Evolutionary conservation across 129 eudicot species (phyloP).

Genomic region (Calendula officinalis): DNA sequence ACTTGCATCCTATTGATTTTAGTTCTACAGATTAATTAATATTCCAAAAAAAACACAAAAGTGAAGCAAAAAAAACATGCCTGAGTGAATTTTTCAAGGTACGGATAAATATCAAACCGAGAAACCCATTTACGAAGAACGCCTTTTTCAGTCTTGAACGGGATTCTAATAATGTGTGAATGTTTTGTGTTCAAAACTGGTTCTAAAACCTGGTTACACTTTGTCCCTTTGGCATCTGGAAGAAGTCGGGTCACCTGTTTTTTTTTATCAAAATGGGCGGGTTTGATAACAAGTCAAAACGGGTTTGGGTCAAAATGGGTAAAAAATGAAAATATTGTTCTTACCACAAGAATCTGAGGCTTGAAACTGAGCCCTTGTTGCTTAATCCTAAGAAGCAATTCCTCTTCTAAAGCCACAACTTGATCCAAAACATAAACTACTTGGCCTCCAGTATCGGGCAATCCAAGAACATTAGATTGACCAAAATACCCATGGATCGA

Average conservation of each 20-base stretch:
- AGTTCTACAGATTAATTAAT: not conserved
- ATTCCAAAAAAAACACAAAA: not conserved
- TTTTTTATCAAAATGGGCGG: too few species aligned
- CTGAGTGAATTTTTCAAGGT: slow-evolving; percentile 75
- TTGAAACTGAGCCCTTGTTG: slow-evolving; percentile 89
- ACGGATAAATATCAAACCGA: slow-evolving; percentile 81
- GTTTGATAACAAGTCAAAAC: too few species aligned
- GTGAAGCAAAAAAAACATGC: slow-evolving; percentile 23
- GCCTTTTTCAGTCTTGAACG: slow-evolving; percentile 69
- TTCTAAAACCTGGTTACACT: slow-evolving; percentile 72
- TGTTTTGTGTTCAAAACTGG: slow-evolving; percentile 73
- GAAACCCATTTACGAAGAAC: slow-evolving; percentile 74
- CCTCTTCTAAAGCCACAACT: slow-evolving; percentile 93
- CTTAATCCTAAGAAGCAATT: slow-evolving; percentile 76
- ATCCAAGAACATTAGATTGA: slow-evolving; percentile 91
- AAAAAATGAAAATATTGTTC: slow-evolving; percentile 3
- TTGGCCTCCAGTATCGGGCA: slow-evolving; percentile 99
- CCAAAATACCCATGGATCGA: slow-evolving; percentile 98
- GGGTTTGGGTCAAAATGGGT: too few species aligned
- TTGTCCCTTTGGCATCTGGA: slow-evolving; percentile 93
- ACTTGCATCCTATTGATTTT: slow-evolving; percentile 59
- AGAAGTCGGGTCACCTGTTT: slow-evolving; percentile 96
- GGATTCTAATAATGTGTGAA: slow-evolving; percentile 70
- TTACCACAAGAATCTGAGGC: slow-evolving; percentile 96
- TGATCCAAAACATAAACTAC: slow-evolving; percentile 98